Evolutionary conservation across 2,329 filamentous ascomycete species (phyloP).

Genomic region (Achaetomium macrosporum): DNA sequence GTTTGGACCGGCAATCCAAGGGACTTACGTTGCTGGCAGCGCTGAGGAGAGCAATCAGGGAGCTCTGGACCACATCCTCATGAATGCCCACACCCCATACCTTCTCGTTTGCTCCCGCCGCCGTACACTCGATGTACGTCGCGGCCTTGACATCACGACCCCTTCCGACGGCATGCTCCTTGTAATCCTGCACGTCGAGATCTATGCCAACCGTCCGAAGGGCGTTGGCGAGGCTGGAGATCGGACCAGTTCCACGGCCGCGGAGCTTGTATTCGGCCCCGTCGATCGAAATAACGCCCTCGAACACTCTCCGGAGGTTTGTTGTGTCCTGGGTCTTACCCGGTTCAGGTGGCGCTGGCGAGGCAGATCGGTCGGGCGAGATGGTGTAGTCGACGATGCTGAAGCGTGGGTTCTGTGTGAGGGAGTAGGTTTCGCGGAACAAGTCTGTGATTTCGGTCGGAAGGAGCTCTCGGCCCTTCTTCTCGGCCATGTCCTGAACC

Average conservation of each 20-base stretch:
- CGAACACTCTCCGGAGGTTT: slow-evolving; percentile 75
- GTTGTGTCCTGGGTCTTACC: slow-evolving; percentile 71
- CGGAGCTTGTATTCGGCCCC: slow-evolving; percentile 70
- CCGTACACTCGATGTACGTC: slow-evolving; percentile 86
- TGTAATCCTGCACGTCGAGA: slow-evolving; percentile 89
- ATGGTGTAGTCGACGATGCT: slow-evolving; percentile 88
- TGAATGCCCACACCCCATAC: slow-evolving; percentile 92
- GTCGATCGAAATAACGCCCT: slow-evolving; percentile 78
- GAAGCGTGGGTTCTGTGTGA: slow-evolving; percentile 79
- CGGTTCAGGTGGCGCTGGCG: slow-evolving; percentile 60
- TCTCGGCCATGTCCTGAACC: slow-evolving; percentile 76
- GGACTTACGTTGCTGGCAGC: slow-evolving; percentile 82
- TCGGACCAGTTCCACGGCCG: slow-evolving; percentile 82
- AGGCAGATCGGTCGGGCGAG: slow-evolving; percentile 70
- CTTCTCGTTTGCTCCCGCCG: slow-evolving; percentile 58
- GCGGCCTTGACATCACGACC: slow-evolving; percentile 86
- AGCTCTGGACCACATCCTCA: slow-evolving; percentile 86
- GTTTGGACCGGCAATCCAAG: no score
- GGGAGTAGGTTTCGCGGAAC: slow-evolving; percentile 85
- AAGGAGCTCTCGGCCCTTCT: slow-evolving; percentile 75
- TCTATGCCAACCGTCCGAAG: slow-evolving; percentile 74
- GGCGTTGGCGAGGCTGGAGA: slow-evolving; percentile 81
- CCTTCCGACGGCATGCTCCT: slow-evolving; percentile 85
- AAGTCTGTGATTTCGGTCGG: slow-evolving; percentile 77
- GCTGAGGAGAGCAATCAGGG: slow-evolving; percentile 76